These are phyloP conservation scores for Scortechinia acanthostroma DNA, from an alignment of 2,329 filamentous ascomycete genomes.

Conservation along the genomic window DNA sequence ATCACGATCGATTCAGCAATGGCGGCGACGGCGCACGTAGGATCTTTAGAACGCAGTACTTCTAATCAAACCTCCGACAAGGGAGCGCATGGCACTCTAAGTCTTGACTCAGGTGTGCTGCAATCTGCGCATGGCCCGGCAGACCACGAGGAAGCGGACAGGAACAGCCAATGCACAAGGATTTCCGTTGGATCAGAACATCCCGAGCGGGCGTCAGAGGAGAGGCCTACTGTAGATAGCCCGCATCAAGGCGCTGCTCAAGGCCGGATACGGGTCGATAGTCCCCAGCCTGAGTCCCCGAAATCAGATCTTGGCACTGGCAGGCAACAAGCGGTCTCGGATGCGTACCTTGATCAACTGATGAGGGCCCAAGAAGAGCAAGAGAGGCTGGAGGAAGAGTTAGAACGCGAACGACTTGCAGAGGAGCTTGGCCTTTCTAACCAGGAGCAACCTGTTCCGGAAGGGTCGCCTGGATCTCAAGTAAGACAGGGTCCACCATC, in stretches of 20 bases:
- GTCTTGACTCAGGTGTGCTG: too few relatives aligned
- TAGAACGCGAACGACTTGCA: background rate
- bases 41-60: too few relatives aligned
- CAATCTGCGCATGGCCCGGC: background rate
- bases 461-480: background rate
- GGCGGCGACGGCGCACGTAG: background rate
- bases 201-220: background rate
- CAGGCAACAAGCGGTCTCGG: background rate
- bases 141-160: background rate
- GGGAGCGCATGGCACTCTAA: too few relatives aligned
- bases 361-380: background rate
- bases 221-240: background rate
- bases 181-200: background rate
- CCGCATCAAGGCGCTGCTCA: background rate
- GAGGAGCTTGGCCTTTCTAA: slow-evolving; percentile 1
- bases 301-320: background rate
- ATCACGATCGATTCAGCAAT: background rate
- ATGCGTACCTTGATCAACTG: background rate
- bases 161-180: background rate
- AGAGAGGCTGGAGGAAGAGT: background rate
- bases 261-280: background rate
- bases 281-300: background rate
- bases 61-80: too few relatives aligned
- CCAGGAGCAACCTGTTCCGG: background rate
- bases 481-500: background rate